Base-by-base conservation (phyloP, 345 rosid species). In the Lagerstroemia speciosa region DNA sequence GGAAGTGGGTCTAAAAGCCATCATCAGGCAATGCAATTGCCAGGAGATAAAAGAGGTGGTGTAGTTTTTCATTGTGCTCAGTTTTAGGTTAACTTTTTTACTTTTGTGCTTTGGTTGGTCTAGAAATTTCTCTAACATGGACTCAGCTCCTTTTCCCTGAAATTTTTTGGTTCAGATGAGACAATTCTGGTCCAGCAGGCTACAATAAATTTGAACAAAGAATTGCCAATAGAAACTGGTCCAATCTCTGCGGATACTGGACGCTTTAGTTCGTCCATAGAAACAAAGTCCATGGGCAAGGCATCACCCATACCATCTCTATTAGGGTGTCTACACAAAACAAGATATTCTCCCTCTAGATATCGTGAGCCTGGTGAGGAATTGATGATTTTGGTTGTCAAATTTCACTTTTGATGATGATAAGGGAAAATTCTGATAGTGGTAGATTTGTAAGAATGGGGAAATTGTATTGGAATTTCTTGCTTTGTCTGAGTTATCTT, bases 41-140 rank as follows among this genome's bases (percentile, higher is more conserved):
- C 40, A 5, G 41, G 40, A 65, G 67, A 40, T 65, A 40, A 52
- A 65, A 65, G 12, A 65, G 67, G 67, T 65, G 29, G 50, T 58
- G 63, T 27, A 38, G 20, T 62, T 62, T 62, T 64, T 40, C 29
- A 63, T 33, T 34, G 11, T 24, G 33, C 34, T 5, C 36, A 22
- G 11, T 38, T 65, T 65, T 27, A n/a, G n/a, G n/a, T n/a, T n/a
- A n/a, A n/a, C n/a, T 6, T 12, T 65, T 24, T 36, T 30, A 5
- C 32, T 65, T 20, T 33, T 34, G 29, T 8, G 60, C 30, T n/a
- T n/a, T n/a, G 3, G 29, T 26, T n/a, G 24, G 24, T 50, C 8
- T 19, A 19, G 55, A 14, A n/a, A 26, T 53, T 53, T 53, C 2
- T n/a, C 12, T n/a, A n/a, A n/a, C n/a, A 26, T n/a, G 29, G 1